These are phyloP conservation scores for Leucaena leucocephala DNA, from an alignment of 306 rosid species.

Conservation along the genomic window DNA sequence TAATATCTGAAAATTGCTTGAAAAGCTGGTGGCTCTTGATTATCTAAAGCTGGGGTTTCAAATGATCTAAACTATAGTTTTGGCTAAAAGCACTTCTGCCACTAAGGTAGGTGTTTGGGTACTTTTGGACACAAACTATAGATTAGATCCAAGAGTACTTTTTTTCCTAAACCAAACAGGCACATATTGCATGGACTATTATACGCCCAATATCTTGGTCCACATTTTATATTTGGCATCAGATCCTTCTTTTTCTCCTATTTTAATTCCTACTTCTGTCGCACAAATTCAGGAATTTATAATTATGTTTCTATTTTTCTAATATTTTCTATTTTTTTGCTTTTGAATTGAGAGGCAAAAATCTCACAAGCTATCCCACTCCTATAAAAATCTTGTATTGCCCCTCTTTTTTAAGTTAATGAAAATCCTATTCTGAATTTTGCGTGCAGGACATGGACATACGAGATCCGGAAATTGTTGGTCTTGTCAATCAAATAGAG, in stretches of 20 bases:
- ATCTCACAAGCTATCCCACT: neutral
- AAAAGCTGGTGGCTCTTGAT: no score
- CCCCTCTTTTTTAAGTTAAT: neutral
- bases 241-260: neutral
- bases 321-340: no score
- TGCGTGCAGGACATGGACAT: conserved; percentile 77
- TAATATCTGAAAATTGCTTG: no score
- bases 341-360: neutral
- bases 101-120: no score
- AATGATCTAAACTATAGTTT: no score
- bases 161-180: no score
- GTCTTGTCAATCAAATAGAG: conserved; percentile 78
- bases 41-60: no score
- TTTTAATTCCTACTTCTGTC: neutral
- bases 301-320: neutral
- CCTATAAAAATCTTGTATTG: neutral
- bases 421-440: neutral
- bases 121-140: no score
- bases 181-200: no score
- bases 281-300: neutral
- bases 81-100: no score
- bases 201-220: no score
- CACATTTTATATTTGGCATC: neutral
- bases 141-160: no score
- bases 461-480: conserved; percentile 76